A percentile compares a stretch with the other conserved stretches of the same genome.
Evolutionary conservation across 31 red algal species (phyloP).

Genomic region (Endocladia muricata): DNA sequence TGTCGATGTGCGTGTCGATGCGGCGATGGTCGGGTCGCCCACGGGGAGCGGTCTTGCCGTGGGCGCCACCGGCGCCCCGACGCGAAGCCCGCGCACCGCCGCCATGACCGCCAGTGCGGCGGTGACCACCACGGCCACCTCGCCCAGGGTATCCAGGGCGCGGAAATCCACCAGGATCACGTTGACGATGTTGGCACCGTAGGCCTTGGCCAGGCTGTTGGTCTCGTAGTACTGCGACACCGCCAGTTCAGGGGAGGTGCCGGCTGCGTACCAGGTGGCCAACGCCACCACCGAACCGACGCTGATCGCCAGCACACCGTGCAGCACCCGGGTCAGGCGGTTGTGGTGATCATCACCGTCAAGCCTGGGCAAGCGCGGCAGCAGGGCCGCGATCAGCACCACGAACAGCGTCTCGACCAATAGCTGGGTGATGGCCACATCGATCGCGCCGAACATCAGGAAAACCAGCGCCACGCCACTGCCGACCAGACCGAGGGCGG

Average conservation of each 20-base stretch:
- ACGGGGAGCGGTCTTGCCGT: too few relatives aligned
- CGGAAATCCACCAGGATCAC: slow-evolving; percentile 10
- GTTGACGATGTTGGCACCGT: slow-evolving; percentile 13
- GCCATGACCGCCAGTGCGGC: background rate
- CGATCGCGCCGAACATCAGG: background rate
- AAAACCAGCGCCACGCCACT: background rate
- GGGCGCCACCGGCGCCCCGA: too few relatives aligned
- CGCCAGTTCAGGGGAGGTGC: background rate
- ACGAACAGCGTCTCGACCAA: slow-evolving; percentile 1
- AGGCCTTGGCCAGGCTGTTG: background rate
- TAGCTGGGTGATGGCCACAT: slow-evolving; percentile 1
- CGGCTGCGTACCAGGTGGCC: background rate
- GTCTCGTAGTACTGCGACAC: background rate
- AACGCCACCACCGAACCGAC: background rate
- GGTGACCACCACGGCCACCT: background rate
- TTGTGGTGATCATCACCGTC: background rate
- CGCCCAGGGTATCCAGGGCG: background rate
- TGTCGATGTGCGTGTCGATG: too few relatives aligned
- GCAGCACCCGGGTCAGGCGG: background rate
- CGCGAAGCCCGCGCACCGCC: background rate
- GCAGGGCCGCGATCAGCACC: background rate
- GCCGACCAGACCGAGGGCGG: background rate
- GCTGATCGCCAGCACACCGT: background rate
- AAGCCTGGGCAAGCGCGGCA: background rate
- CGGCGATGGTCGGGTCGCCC: too few relatives aligned